These are phyloP conservation scores for Mortierella sp. DNA, from an alignment of 371 early-diverging fungal genomes.

Conservation along the genomic window DNA sequence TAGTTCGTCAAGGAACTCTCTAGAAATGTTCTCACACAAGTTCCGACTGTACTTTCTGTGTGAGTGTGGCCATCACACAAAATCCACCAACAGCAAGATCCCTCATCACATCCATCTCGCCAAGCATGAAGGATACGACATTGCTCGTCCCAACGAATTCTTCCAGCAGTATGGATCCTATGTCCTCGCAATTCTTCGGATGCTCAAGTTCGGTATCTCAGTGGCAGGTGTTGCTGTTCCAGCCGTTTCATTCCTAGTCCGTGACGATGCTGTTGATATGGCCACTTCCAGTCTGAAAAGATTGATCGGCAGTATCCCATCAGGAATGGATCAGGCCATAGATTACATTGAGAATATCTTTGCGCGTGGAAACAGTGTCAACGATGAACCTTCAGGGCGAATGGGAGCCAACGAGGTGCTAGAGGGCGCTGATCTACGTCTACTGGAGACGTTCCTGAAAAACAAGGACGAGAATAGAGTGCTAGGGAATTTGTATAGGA, in stretches of 20 bases:
- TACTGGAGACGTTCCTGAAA: constrained; percentile 12
- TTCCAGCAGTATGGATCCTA: constrained; percentile 20
- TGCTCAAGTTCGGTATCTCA: constrained; percentile 27
- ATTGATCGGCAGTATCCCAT: background rate
- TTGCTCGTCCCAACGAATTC: constrained; percentile 16
- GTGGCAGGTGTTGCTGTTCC: constrained; percentile 23
- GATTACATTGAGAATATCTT: too few species aligned
- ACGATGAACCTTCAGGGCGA: too few species aligned
- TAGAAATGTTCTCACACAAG: background rate
- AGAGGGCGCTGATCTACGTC: constrained; percentile 22
- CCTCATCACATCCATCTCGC: constrained; percentile 35
- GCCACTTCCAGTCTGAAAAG: background rate
- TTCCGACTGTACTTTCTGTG: constrained; percentile 40
- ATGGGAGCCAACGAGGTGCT: background rate
- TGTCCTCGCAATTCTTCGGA: constrained; percentile 24
- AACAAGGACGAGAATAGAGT: background rate
- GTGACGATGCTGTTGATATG: background rate
- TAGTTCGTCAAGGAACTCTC: background rate
- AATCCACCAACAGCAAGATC: constrained; percentile 5
- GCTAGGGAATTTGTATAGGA: constrained; percentile 21
- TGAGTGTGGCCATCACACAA: constrained; percentile 41
- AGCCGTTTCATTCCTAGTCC: background rate
- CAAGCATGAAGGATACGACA: constrained; percentile 20
- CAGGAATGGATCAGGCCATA: background rate
- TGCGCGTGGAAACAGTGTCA: too few species aligned